Percentiles rank a stretch among this genome's conserved stretches.
phyloP scores from a whole-genome alignment of 2,329 filamentous ascomycete species.

The Ophiostoma piceae region DNA sequence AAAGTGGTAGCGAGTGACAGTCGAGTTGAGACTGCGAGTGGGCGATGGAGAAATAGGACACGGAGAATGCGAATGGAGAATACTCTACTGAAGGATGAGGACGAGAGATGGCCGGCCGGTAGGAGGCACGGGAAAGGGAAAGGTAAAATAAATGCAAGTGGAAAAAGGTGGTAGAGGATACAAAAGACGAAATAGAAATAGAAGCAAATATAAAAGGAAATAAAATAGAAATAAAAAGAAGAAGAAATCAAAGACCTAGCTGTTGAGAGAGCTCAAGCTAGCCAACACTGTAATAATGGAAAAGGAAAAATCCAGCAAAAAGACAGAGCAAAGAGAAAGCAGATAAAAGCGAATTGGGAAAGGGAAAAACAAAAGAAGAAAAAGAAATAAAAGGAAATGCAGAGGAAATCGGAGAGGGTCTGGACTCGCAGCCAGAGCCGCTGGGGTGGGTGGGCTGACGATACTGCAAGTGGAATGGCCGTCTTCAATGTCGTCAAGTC shows the following conservation, averaged over 20 bases:
- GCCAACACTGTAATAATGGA: neutral
- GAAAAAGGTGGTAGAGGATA: neutral
- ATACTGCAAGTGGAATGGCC: conserved; percentile 18
- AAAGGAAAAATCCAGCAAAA: neutral
- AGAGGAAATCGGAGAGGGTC: conserved; percentile 2
- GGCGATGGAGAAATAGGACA: neutral
- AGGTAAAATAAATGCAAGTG: conserved; percentile 16
- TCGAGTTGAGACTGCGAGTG: neutral
- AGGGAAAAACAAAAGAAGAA: neutral
- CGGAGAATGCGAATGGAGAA: neutral
- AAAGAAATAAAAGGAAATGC: neutral
- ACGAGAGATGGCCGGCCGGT: neutral
- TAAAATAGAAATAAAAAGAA: neutral
- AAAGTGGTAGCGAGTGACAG: neutral
- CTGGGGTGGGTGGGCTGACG: conserved; percentile 19
- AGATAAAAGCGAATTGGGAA: neutral
- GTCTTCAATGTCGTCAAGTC: conserved; percentile 4
- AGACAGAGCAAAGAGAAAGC: neutral
- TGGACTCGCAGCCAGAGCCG: neutral
- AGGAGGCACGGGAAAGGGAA: conserved; percentile 13
- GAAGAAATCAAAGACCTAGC: neutral
- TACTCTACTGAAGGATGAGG: neutral
- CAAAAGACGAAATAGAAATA: neutral
- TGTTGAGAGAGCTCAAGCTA: neutral
- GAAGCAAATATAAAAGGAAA: neutral